Conservation (phyloP, 2,329 filamentous ascomycete species). For the Neofusicoccum umdonicola region DNA sequence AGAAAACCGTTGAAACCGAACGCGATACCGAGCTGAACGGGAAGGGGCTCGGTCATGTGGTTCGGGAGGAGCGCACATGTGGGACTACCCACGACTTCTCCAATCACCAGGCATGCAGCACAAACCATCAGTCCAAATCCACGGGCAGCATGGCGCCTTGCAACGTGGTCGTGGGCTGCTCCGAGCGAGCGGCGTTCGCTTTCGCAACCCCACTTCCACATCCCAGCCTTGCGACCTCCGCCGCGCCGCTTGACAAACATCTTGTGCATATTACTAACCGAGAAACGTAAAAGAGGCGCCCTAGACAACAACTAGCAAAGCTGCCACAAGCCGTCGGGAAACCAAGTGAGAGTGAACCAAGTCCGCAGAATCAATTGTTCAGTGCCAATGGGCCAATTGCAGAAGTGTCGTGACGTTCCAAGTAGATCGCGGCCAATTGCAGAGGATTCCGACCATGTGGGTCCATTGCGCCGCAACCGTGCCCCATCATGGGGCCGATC, state of each 20-base stretch:
- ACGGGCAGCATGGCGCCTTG: not conserved
- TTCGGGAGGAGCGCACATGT: slow-evolving; percentile 1
- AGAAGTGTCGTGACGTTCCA: not conserved
- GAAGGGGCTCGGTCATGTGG: not conserved
- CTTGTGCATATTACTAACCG: not conserved
- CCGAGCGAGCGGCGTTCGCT: not conserved
- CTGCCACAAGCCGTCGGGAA: not conserved
- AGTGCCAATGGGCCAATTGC: no score
- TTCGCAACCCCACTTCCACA: slow-evolving; percentile 1
- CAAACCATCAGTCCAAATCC: not conserved
- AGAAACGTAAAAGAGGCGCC: not conserved
- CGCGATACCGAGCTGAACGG: slow-evolving; percentile 4
- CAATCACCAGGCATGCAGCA: not conserved
- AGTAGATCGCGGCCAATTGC: not conserved
- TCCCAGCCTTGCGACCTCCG: not conserved
- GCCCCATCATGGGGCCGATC: not conserved
- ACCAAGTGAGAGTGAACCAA: not conserved
- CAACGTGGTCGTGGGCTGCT: not conserved
- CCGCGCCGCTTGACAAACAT: not conserved
- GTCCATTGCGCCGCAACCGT: not conserved
- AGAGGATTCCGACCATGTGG: not conserved
- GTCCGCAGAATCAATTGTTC: not conserved
- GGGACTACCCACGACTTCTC: not conserved
- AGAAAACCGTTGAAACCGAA: slow-evolving; percentile 2
- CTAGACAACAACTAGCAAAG: not conserved